Percentiles rank a stretch among this genome's conserved stretches.
phyloP scores from a whole-genome alignment of 768 basidiomycete species.

The Hygrocybe punicea region DNA sequence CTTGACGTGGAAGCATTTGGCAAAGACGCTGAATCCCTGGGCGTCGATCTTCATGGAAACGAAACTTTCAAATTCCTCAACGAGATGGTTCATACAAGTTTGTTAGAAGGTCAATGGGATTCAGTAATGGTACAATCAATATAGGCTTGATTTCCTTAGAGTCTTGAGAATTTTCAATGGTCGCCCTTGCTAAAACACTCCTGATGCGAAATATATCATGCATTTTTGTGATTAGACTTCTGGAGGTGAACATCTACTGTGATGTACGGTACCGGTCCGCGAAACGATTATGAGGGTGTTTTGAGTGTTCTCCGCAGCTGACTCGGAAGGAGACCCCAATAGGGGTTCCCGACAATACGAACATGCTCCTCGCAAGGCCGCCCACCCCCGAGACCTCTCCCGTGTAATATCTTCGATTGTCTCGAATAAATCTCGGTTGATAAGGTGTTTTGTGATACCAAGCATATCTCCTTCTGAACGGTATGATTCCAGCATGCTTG shows the following conservation, averaged over 20 bases:
- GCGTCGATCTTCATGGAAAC: constrained; percentile 55
- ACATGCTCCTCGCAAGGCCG: constrained; percentile 48
- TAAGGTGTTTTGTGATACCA: constrained; percentile 73
- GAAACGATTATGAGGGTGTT: constrained; percentile 44
- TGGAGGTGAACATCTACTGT: constrained; percentile 40
- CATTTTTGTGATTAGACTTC: constrained; percentile 6
- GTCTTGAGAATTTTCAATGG: not conserved
- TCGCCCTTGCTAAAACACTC: not conserved
- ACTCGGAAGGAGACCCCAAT: constrained; percentile 11
- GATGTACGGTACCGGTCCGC: constrained; percentile 60
- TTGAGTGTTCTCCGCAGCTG: constrained; percentile 1
- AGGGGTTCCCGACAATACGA: constrained; percentile 51
- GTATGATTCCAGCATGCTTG: constrained; percentile 95
- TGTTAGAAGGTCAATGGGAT: constrained; percentile 31
- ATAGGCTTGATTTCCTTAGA: constrained; percentile 1
- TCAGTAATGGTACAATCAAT: not conserved
- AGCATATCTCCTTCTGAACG: constrained; percentile 89
- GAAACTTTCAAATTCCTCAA: constrained; percentile 53
- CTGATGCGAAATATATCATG: not conserved
- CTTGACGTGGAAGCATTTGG: constrained; percentile 84
- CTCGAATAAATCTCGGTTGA: constrained; percentile 79
- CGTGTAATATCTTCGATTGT: constrained; percentile 57
- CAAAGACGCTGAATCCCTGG: constrained; percentile 67
- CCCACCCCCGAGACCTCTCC: constrained; percentile 64
- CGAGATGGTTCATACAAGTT: constrained; percentile 54